phyloP scores from a whole-genome alignment of 257 asterid genomes.

The Fraxinus americana region DNA sequence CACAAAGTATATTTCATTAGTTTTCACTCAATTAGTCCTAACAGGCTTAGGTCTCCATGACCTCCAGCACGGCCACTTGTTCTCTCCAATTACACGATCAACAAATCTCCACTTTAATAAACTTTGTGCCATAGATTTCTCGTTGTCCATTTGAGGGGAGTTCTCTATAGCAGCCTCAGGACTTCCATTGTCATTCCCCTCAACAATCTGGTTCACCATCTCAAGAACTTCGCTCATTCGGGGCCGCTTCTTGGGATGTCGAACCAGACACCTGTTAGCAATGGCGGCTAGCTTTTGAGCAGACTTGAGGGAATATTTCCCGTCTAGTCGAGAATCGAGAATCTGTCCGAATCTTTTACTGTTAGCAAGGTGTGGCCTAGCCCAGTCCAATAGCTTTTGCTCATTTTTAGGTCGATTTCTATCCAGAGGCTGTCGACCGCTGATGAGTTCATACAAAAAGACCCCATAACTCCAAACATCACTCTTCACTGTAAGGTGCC shows the following conservation, averaged over 20 bases:
- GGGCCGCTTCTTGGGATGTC: conserved; percentile 76
- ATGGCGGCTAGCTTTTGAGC: conserved; percentile 58
- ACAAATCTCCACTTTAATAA: conserved; percentile 44
- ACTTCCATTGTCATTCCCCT: conserved; percentile 29
- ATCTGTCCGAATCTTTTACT: conserved; percentile 73
- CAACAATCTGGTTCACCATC: conserved; percentile 51
- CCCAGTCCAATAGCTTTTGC: no score
- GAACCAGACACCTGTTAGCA: conserved; percentile 44
- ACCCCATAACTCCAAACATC: no score
- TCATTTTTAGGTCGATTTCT: no score
- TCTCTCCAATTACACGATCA: conserved; percentile 48
- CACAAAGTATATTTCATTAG: background rate
- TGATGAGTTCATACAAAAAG: no score
- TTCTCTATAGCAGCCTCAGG: conserved; percentile 37
- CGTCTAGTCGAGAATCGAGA: conserved; percentile 70
- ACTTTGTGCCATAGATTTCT: conserved; percentile 31
- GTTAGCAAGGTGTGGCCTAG: conserved; percentile 60
- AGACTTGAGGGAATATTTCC: conserved; percentile 54
- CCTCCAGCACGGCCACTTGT: conserved; percentile 46
- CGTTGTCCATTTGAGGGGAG: conserved; percentile 25
- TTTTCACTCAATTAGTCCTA: conserved; percentile 28
- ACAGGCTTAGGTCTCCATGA: conserved; percentile 49
- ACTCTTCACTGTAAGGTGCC: no score
- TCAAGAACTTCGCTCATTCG: conserved; percentile 74
- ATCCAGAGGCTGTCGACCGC: no score